These are phyloP conservation scores for Penicillium sp. DNA, from an alignment of 2,329 filamentous ascomycete species.

Conservation along the genomic window DNA sequence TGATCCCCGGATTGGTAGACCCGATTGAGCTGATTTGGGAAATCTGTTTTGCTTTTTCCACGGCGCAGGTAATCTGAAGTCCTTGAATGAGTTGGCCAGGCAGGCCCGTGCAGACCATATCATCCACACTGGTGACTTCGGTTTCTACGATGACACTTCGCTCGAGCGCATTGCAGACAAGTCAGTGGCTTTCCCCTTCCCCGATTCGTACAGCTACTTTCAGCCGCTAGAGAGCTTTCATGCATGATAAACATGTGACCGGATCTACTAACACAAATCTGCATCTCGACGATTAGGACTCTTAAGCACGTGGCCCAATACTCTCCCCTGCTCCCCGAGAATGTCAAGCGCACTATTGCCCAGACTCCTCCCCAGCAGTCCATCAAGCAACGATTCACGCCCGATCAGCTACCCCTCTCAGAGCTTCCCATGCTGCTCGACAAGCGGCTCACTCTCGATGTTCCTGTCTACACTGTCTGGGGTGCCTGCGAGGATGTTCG, in stretches of 20 bases:
- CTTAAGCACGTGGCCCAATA: conserved; percentile 98
- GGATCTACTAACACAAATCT: conserved; percentile 17
- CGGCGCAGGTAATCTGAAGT: conserved; percentile 91
- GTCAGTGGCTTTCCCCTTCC: conserved; percentile 51
- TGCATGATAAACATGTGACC: no score
- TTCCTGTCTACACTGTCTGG: conserved; percentile 98
- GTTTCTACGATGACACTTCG: conserved; percentile 95
- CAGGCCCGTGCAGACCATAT: conserved; percentile 93
- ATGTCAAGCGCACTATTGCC: conserved; percentile 58
- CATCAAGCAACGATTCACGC: conserved; percentile 75
- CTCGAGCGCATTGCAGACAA: conserved; percentile 97
- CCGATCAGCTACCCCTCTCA: conserved; percentile 78
- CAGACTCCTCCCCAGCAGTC: conserved; percentile 56
- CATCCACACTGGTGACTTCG: conserved; percentile 97
- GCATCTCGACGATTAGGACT: no score
- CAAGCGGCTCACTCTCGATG: conserved; percentile 80
- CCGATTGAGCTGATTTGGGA: no score
- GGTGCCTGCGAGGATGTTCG: conserved; percentile 97
- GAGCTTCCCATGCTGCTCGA: conserved; percentile 82
- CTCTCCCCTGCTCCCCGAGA: conserved; percentile 80
- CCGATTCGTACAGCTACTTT: no score
- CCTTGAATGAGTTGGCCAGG: conserved; percentile 90
- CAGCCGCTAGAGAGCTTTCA: no score
- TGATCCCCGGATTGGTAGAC: conserved; percentile 8
- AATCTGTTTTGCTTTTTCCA: no score